phyloP scores from a whole-genome alignment of 2,329 filamentous ascomycete species.

The Alternaria gansuensis region DNA sequence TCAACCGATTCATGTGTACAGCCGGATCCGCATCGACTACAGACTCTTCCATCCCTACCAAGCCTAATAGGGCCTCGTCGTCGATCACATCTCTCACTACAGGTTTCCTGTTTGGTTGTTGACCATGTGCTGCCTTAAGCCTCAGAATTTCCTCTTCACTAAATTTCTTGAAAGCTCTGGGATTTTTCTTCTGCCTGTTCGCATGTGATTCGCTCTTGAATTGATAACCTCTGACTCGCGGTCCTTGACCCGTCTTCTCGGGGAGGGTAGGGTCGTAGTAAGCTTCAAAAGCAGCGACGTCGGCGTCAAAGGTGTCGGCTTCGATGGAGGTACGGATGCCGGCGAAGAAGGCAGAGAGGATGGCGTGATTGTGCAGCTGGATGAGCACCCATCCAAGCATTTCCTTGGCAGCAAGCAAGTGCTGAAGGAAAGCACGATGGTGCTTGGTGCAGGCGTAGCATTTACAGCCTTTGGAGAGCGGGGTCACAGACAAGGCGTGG shows the following conservation, averaged over 20 bases:
- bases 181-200: conserved; percentile 45
- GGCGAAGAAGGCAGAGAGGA: conserved; percentile 76
- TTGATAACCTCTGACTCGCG: conserved; percentile 56
- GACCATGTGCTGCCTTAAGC: conserved; percentile 43
- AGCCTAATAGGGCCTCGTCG: conserved; percentile 45
- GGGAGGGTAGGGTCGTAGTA: conserved; percentile 77
- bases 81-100: conserved; percentile 43
- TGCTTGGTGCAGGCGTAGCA: conserved; percentile 88
- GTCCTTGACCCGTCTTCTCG: conserved; percentile 76
- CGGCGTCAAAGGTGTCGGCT: conserved; percentile 63
- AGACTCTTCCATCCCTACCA: conserved; percentile 35
- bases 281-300: conserved; percentile 68
- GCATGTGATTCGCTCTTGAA: conserved; percentile 45
- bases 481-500: conserved; percentile 69
- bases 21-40: conserved; percentile 22
- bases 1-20: conserved; percentile 29
- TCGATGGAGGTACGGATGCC: conserved; percentile 72
- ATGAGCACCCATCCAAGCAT: conserved; percentile 96
- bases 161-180: conserved; percentile 43
- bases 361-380: conserved; percentile 87
- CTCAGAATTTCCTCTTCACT: conserved; percentile 37
- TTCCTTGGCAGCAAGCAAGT: conserved; percentile 88
- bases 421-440: conserved; percentile 86
- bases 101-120: conserved; percentile 41
- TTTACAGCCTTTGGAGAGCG: conserved; percentile 69